Conservation (phyloP, 352 stramenopile species). For the Pythium insidiosum region DNA sequence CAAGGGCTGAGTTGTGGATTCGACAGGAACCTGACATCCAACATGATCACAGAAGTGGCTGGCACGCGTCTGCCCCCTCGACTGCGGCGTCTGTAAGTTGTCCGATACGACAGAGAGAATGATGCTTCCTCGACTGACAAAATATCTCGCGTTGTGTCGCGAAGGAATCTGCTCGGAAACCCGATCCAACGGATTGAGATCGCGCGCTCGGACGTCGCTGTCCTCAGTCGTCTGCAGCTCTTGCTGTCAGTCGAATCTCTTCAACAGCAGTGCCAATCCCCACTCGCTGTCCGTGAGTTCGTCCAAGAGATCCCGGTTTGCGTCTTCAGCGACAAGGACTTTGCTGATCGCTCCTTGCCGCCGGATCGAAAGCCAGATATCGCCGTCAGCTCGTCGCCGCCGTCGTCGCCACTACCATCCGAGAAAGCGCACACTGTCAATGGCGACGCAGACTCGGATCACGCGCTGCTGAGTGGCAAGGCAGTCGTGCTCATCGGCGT, state of each 20-base stretch:
- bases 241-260: not conserved
- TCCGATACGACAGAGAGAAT: not conserved
- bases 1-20: not conserved
- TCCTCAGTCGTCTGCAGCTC: constrained; percentile 5
- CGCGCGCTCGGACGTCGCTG: not conserved
- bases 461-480: constrained; percentile 10
- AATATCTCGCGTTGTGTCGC: not conserved
- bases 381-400: not conserved
- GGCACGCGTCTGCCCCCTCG: constrained; percentile 37
- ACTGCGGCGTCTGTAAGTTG: constrained; percentile 11
- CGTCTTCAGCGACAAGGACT: constrained; percentile 11
- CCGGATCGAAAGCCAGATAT: not conserved
- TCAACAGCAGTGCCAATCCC: constrained; percentile 1
- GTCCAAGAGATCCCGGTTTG: constrained; percentile 9
- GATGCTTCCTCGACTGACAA: too few species aligned
- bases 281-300: constrained; percentile 1
- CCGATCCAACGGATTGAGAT: constrained; percentile 1
- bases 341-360: not conserved
- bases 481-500: constrained; percentile 9
- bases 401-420: not conserved
- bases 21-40: constrained; percentile 50
- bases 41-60: constrained; percentile 37
- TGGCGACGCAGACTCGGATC: too few species aligned
- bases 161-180: not conserved
- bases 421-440: too few species aligned